These are phyloP conservation scores for Nigrograna mackinnonii DNA, from an alignment of 2,329 filamentous ascomycete genomes.

Conservation along the genomic window DNA sequence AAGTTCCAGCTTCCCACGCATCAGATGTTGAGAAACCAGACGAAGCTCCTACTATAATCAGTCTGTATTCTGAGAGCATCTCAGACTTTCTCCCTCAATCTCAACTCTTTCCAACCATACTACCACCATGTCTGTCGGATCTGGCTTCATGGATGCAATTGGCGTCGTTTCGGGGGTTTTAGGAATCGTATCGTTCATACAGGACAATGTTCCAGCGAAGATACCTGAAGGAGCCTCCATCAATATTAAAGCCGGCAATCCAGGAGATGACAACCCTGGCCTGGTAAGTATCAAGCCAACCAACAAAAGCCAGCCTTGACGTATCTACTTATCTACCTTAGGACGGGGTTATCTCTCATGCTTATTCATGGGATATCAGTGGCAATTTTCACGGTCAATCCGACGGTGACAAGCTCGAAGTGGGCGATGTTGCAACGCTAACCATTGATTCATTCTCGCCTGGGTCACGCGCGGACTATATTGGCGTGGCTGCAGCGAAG, in stretches of 20 bases:
- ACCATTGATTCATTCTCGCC: not conserved
- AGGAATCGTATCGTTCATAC: not conserved
- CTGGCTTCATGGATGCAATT: not conserved
- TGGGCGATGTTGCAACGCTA: not conserved
- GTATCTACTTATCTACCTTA: not conserved
- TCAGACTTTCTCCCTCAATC: no score
- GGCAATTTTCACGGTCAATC: no score
- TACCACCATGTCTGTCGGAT: not conserved
- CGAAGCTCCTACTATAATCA: no score
- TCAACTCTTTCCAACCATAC: no score
- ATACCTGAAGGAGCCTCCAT: not conserved
- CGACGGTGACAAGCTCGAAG: no score
- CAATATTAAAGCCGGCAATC: not conserved
- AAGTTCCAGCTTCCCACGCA: no score
- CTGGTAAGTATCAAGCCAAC: not conserved
- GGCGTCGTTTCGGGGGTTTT: not conserved
- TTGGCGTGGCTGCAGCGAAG: not conserved
- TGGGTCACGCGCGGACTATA: not conserved
- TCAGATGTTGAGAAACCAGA: no score
- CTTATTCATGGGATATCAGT: not conserved
- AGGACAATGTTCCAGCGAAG: not conserved
- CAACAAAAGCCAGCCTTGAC: not conserved
- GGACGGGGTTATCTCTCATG: not conserved
- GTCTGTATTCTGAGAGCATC: no score
- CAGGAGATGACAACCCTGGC: not conserved